These are phyloP conservation scores for Canavalia ensiformis DNA, from an alignment of 306 rosid genomes.

Conservation along the genomic window DNA sequence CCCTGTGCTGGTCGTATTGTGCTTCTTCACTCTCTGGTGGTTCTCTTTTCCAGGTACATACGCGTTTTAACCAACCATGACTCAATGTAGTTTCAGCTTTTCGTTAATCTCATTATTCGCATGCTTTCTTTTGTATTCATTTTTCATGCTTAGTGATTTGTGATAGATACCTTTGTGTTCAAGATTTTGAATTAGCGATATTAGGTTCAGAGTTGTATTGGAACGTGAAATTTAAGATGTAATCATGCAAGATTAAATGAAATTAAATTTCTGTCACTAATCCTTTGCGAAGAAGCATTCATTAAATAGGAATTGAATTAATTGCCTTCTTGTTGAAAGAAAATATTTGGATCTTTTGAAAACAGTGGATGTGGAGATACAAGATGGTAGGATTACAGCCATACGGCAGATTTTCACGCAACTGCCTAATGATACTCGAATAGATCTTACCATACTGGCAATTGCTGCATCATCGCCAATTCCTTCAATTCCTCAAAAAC, in stretches of 20 bases:
- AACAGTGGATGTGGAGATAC: slow-evolving; percentile 56
- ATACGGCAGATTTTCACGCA: slow-evolving; percentile 41
- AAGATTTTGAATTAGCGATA: background rate
- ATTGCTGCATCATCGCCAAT: slow-evolving; percentile 54
- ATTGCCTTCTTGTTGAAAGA: slow-evolving; percentile 6
- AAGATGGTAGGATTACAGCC: slow-evolving; percentile 54
- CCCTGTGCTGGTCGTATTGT: slow-evolving; percentile 56
- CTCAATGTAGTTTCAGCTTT: background rate
- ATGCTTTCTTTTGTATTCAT: background rate
- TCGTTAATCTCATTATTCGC: background rate
- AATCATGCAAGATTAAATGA: background rate
- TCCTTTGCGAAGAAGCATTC: background rate
- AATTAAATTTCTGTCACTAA: background rate
- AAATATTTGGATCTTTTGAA: slow-evolving; percentile 33
- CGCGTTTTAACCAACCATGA: background rate
- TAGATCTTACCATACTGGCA: slow-evolving; percentile 59
- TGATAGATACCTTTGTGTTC: background rate
- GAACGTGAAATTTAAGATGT: slow-evolving; percentile 29
- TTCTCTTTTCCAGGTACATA: slow-evolving; percentile 65
- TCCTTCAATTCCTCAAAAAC: slow-evolving; percentile 53
- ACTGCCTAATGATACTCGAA: slow-evolving; percentile 43
- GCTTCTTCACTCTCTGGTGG: slow-evolving; percentile 72
- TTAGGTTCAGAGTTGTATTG: background rate
- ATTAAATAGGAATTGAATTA: slow-evolving; percentile 20
- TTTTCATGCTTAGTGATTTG: background rate